Evolutionary conservation across 2,329 filamentous ascomycete genomes (phyloP), one percentile per base, ranked within the genome.

Genomic region (Colletotrichum sp.): DNA sequence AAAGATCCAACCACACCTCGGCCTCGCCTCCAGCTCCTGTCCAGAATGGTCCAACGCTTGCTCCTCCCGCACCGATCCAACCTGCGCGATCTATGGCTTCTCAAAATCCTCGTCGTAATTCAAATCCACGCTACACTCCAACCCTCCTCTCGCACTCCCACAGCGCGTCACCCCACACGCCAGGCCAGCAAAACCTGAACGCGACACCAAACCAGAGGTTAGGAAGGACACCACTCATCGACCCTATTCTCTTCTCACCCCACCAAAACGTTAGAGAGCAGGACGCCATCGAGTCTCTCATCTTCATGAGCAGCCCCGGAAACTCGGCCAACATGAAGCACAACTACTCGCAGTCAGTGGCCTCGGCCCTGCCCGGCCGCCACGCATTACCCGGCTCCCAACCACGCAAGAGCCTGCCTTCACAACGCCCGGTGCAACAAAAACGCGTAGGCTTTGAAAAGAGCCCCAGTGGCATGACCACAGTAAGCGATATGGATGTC

Each of bases 271-370:
- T 91, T 10, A 91, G 94, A 67, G 95, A 97, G 81, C 94, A 96
- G 80, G 95, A 96, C 80, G 95, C 95, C 8, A 92, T 96, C 62
- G 94, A 96, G 81, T 94, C 94, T 1, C 85, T 97, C 28, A 87
- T 96, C 30, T 96, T 96, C 80, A 94, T 97, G 92, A 95, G 94
- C 80, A 95, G 93, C 77, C 94, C 94, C 0, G 93, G 93, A 18
- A 94, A 95, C 82, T 93, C 93, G 60, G 88, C 90, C 56, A 92
- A 91, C 76, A 83, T 93, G 79, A 91, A 91, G 77, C 90, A 90
- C 75, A 81, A 84, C 12, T 91, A 91, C 73, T 87, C 90, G 1
- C 84, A 86, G 0, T 81, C 84, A 1, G 82, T 82, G 13, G 86
- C 86, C 3, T 69, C 75, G 15, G 56, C 36, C 12, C 65, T 77